Evolutionary conservation across 257 asterid species (phyloP), one percentile per base, ranked within the genome.

Genomic region (Linderniella brevidens): DNA sequence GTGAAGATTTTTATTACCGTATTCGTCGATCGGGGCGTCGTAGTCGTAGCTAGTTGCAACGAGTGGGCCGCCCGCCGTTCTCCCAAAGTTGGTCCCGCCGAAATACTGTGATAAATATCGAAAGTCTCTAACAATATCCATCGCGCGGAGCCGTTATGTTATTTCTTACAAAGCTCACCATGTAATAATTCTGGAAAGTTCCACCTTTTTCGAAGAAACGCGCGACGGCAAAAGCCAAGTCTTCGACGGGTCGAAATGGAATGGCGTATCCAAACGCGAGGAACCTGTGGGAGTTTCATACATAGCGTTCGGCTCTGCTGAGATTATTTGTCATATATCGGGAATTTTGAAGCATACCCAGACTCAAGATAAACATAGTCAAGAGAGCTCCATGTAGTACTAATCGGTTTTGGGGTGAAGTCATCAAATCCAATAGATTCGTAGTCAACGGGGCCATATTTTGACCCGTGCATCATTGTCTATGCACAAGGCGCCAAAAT

Each of bases 41-140:
- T 79, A 83, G 63, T 83, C 82, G 38, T 83, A 83, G 68, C 92
- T 83, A 58, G 94, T 76, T 45, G 94, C 88, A 46, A 74, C 58
- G 54, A 76, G 52, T 60, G 92, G 92, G 25, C 92, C 94, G 15
- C 94, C 92, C 0, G 92, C 84, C 40, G 94, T 79, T 63, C 87
- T 59, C 40, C 92, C 94, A 47, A 83, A 83, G 75, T 83, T 83
- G 60, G 92, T 82, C 38, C 92, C 92, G 59, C 94, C 94, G 66
- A 76, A 79, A 68, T 82, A 82, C 94, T 79, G 64, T 49, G 46
- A 41, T 25, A 51, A 17, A 49, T 19, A 32, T 25, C 32, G 32
- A 25, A 25, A 25, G 3, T 6, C 32, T 25, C 32, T 25, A 25
- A 25, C 32, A 2, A 25, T 2, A 2, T 25, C 6, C 3, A 25